Conservation (phyloP, 2,329 filamentous ascomycete genomes). For the Hymenoscyphus infarciens region DNA sequence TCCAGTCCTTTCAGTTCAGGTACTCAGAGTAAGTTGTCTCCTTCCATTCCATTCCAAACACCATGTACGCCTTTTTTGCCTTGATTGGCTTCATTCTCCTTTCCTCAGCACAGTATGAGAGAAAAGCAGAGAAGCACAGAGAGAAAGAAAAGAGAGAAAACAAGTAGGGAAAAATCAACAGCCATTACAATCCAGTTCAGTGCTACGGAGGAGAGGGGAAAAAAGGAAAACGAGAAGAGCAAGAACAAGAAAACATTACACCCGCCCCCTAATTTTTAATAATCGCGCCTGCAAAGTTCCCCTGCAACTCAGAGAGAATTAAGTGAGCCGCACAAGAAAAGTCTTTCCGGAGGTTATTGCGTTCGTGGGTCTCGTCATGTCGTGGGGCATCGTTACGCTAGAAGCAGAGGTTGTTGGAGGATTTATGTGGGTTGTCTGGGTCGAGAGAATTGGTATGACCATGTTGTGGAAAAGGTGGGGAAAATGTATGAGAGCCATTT, state of each 20-base stretch:
- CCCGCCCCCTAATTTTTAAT: background rate
- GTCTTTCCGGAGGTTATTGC: background rate
- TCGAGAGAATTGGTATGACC: slow-evolving; percentile 9
- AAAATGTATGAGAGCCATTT: slow-evolving; percentile 15
- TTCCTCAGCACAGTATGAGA: background rate
- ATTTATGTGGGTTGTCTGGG: slow-evolving; percentile 9
- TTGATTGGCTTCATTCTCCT: background rate
- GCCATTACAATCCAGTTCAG: slow-evolving; percentile 3
- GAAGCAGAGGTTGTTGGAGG: slow-evolving; percentile 22
- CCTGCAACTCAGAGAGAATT: background rate
- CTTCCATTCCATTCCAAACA: background rate
- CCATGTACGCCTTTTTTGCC: background rate
- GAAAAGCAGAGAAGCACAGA: background rate
- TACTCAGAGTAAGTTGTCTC: background rate
- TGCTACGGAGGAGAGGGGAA: background rate
- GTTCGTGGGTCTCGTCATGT: slow-evolving; percentile 28
- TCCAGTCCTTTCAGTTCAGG: background rate
- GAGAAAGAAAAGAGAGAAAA: background rate
- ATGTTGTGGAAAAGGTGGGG: slow-evolving; percentile 15
- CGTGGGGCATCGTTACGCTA: slow-evolving; percentile 31
- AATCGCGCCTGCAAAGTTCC: background rate
- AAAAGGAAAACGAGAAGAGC: background rate
- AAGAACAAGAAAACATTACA: slow-evolving; percentile 3
- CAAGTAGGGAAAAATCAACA: background rate
- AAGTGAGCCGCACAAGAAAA: background rate